Evolutionary conservation across 2,329 filamentous ascomycete genomes (phyloP).

Genomic region (Alternaria sp.): DNA sequence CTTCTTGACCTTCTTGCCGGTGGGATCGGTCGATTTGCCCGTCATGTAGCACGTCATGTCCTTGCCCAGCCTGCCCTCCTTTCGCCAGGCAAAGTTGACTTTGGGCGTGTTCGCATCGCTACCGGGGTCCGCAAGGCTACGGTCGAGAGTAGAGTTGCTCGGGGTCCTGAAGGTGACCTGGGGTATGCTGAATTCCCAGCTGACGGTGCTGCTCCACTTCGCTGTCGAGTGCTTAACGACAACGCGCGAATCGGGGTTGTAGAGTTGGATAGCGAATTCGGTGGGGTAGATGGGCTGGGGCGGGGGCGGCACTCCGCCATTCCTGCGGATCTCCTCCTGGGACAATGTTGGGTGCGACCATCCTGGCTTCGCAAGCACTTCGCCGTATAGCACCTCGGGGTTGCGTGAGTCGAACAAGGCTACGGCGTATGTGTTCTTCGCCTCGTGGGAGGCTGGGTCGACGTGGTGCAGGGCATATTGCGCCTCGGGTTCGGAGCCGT

Average conservation of each 20-base stretch:
- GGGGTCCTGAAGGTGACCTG: slow-evolving; percentile 83
- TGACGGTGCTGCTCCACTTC: slow-evolving; percentile 79
- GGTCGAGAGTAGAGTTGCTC: slow-evolving; percentile 78
- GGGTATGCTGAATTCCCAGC: slow-evolving; percentile 93
- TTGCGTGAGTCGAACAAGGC: slow-evolving; percentile 84
- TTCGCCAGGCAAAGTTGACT: slow-evolving; percentile 86
- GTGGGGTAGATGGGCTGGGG: slow-evolving; percentile 78
- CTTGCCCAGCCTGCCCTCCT: slow-evolving; percentile 82
- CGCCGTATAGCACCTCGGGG: slow-evolving; percentile 82
- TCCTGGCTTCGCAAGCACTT: slow-evolving; percentile 82
- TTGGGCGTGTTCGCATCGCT: slow-evolving; percentile 66
- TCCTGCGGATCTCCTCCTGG: slow-evolving; percentile 75
- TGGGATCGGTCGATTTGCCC: slow-evolving; percentile 71
- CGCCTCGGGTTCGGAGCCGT: slow-evolving; percentile 80
- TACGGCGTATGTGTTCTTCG: slow-evolving; percentile 84
- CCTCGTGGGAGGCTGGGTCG: slow-evolving; percentile 71
- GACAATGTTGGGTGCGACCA: slow-evolving; percentile 86
- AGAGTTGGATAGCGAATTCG: slow-evolving; percentile 83
- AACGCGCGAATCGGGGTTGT: slow-evolving; percentile 89
- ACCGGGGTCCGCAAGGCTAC: slow-evolving; percentile 68
- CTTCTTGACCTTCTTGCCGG: slow-evolving; percentile 68
- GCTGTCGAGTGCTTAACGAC: slow-evolving; percentile 73
- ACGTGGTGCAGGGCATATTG: slow-evolving; percentile 81
- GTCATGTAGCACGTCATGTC: slow-evolving; percentile 89
- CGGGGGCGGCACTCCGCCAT: slow-evolving; percentile 69